Conservation (phyloP, 2,329 filamentous ascomycete genomes). For the Corynespora cassiicola region DNA sequence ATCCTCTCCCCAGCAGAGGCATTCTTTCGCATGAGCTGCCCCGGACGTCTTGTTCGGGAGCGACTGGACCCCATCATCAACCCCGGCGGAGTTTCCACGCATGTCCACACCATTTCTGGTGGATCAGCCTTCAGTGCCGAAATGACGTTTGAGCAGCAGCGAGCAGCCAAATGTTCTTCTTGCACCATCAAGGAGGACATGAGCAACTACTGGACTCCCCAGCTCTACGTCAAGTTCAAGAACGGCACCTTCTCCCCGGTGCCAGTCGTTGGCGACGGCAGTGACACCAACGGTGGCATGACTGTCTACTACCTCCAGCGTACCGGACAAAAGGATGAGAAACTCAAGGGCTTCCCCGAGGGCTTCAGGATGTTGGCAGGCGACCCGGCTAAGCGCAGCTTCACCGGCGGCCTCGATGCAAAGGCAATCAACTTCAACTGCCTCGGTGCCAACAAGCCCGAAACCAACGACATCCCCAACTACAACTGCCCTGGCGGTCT, state of each 20-base stretch:
- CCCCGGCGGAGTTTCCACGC: constrained; percentile 64
- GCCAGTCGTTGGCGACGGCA: constrained; percentile 59
- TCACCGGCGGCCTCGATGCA: constrained; percentile 50
- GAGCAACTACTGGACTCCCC: constrained; percentile 80
- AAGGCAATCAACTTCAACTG: constrained; percentile 66
- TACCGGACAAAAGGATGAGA: constrained; percentile 63
- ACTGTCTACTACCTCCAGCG: constrained; percentile 74
- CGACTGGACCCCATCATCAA: constrained; percentile 72
- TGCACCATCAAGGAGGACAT: constrained; percentile 62
- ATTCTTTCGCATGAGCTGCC: constrained; percentile 38
- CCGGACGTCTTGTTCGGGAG: constrained; percentile 42
- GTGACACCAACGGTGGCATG: constrained; percentile 63
- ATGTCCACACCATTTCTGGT: constrained; percentile 75
- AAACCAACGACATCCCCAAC: constrained; percentile 69
- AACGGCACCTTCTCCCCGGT: constrained; percentile 63
- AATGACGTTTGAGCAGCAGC: constrained; percentile 67
- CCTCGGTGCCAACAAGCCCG: constrained; percentile 50
- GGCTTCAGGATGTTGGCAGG: constrained; percentile 77
- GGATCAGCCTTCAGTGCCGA: constrained; percentile 70
- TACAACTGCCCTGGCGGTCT: constrained; percentile 67
- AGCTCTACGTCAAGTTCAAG: constrained; percentile 67
- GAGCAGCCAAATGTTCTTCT: constrained; percentile 70
- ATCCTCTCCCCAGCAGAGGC: constrained; percentile 18
- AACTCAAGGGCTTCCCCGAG: constrained; percentile 72
- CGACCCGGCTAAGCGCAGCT: constrained; percentile 64